Evolutionary conservation across 2,329 filamentous ascomycete species (phyloP).

Genomic region (Fusarium sp.): DNA sequence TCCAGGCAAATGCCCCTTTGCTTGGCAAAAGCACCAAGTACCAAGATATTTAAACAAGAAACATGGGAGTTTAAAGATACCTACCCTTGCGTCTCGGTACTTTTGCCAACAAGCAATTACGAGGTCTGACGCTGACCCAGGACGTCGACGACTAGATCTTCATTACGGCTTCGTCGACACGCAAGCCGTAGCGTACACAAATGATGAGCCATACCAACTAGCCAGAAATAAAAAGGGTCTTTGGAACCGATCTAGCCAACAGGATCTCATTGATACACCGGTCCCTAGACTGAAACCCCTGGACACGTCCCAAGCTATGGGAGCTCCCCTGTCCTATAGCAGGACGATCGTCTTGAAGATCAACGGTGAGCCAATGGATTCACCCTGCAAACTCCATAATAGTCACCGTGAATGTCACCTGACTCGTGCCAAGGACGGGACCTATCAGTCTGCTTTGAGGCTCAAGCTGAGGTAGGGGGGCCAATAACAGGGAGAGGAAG

Average conservation of each 20-base stretch:
- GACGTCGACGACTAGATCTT: conserved; percentile 16
- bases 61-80: conserved; percentile 4
- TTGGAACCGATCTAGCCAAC: not conserved
- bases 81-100: not conserved
- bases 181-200: conserved; percentile 16
- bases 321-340: conserved; percentile 13
- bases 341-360: conserved; percentile 27
- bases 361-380: conserved; percentile 23
- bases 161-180: conserved; percentile 15
- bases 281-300: not conserved
- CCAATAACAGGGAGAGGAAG: not conserved
- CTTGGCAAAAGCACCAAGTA: conserved; percentile 22
- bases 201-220: conserved; percentile 10
- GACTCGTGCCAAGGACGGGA: conserved; percentile 11
- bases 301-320: not conserved
- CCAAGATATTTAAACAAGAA: not conserved
- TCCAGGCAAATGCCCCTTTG: not conserved
- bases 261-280: not conserved
- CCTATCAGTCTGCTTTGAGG: conserved; percentile 5
- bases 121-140: conserved; percentile 1
- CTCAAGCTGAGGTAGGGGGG: conserved; percentile 4
- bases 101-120: conserved; percentile 11
- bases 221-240: not conserved
- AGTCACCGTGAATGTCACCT: conserved; percentile 4
- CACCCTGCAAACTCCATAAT: conserved; percentile 6